Evolutionary conservation across 2,329 filamentous ascomycete species (phyloP), one percentile per base, ranked within the genome.

Genomic region (Pseudocercospora vitis): DNA sequence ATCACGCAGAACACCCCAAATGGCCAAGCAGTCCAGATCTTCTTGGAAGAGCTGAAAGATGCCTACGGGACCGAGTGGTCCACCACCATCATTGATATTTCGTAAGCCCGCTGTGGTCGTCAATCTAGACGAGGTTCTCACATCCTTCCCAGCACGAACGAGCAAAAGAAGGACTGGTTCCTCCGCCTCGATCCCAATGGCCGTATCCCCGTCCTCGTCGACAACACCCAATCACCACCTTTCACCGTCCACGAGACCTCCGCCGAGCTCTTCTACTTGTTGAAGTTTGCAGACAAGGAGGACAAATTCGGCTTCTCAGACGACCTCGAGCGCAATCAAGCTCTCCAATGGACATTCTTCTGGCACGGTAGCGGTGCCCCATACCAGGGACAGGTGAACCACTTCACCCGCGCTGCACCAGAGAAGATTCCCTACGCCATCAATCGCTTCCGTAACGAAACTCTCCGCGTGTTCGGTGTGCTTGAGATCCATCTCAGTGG

Each of bases 161-260:
- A 76, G 57, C 78, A 81, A 61, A 81, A 81, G 70, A 77, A 80
- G 52, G 78, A 81, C 44, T 81, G 76, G 76, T 79, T 78, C 60
- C 68, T 79, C 3, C 66, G 71, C 9, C 66, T 80, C 8, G 73
- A 79, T 50, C 65, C 61, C 29, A 45, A 45, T 12, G 42, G 42
- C 28, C 73, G 76, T 44, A 81, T 80, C 56, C 78, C 78, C 1
- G 67, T 77, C 28, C 60, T 80, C n/a, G 61, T 80, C 48, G 78
- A 81, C 66, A 78, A 80, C 63, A 74, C 68, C 19, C 68, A 75
- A 57, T 69, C 61, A 6, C 75, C 76, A 8, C 79, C 78, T 1
- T 80, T 80, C 65, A 63, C 78, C 1, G 74, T 81, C 26, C 74
- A 78, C 63, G 79, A 82, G 63, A 80, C 78, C 0, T 78, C 74